These are phyloP conservation scores for Teratosphaeria nubilosa DNA, from an alignment of 2,329 filamentous ascomycete species.

Conservation along the genomic window DNA sequence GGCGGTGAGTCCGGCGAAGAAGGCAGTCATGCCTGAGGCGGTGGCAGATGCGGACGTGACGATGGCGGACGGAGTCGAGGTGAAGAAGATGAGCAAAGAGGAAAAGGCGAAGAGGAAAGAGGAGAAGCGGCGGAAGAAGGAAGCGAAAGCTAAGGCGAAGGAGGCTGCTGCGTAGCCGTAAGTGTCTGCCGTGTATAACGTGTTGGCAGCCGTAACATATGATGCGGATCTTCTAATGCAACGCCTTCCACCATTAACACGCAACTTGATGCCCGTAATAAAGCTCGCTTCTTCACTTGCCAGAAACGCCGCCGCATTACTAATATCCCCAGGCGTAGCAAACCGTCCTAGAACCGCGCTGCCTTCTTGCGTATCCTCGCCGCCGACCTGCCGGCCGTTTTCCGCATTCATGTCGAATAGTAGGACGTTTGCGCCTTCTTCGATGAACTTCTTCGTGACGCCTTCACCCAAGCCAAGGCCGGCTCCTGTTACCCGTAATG, in stretches of 20 bases:
- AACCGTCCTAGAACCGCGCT: constrained; percentile 15
- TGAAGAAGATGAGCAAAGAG: constrained; percentile 15
- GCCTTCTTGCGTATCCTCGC: constrained; percentile 11
- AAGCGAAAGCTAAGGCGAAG: constrained; percentile 27
- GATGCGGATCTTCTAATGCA: background rate
- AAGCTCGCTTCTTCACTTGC: constrained; percentile 20
- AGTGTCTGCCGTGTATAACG: background rate
- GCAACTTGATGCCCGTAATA: background rate
- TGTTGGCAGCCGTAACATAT: background rate
- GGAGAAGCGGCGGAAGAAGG: constrained; percentile 19
- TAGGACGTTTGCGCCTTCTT: constrained; percentile 26
- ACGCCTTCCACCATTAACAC: background rate
- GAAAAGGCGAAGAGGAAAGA: constrained; percentile 29
- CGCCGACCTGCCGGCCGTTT: constrained; percentile 17
- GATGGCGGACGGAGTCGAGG: constrained; percentile 7
- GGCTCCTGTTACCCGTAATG: constrained; percentile 20
- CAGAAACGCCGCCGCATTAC: constrained; percentile 16
- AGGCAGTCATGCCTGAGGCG: constrained; percentile 3
- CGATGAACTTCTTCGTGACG: constrained; percentile 24
- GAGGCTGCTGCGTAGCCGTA: background rate
- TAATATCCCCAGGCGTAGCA: constrained; percentile 17
- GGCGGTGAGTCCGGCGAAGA: constrained; percentile 13
- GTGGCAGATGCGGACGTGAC: constrained; percentile 2
- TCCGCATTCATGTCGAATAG: constrained; percentile 26
- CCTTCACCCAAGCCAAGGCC: constrained; percentile 24